Conservation (phyloP, 495 filamentous ascomycete genomes). For the Cudoniella acicularis region DNA sequence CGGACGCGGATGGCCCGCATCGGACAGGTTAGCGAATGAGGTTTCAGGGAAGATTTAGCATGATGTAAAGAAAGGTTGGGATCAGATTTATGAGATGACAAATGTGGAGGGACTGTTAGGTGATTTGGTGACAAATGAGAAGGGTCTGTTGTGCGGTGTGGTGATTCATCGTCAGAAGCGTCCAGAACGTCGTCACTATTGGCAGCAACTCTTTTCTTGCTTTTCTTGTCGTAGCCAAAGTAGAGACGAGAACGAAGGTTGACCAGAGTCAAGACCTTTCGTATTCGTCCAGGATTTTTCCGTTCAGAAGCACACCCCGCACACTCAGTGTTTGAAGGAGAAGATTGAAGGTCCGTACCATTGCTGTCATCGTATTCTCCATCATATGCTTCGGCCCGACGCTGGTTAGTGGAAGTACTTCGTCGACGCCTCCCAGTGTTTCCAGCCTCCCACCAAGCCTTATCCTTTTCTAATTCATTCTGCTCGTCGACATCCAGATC, state of each 20-base stretch:
- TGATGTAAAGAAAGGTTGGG: not conserved
- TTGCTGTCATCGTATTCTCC: conserved; percentile 48
- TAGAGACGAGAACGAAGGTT: not conserved
- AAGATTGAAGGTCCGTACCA: conserved; percentile 30
- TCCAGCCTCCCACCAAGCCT: conserved; percentile 51
- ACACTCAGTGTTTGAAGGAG: conserved; percentile 4
- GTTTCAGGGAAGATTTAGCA: not conserved
- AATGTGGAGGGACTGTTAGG: not conserved
- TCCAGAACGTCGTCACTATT: not conserved
- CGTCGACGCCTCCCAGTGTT: conserved; percentile 33
- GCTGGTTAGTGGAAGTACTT: conserved; percentile 12
- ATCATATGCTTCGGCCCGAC: conserved; percentile 40
- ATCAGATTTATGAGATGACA: not conserved
- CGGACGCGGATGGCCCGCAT: conserved; percentile 35
- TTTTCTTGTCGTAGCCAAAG: not conserved
- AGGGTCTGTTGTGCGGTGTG: not conserved
- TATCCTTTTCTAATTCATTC: conserved; percentile 34
- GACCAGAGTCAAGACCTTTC: not conserved
- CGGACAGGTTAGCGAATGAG: conserved; percentile 29
- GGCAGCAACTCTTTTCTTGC: not conserved
- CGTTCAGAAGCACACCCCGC: conserved; percentile 9
- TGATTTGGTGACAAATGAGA: not conserved
- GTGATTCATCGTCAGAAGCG: not conserved
- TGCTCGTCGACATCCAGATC: conserved; percentile 37
- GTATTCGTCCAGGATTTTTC: not conserved